Evolutionary conservation across 106 monocot genomes (phyloP), one percentile per base, ranked within the genome.

Genomic region (Phalaenopsis aphrodite): DNA sequence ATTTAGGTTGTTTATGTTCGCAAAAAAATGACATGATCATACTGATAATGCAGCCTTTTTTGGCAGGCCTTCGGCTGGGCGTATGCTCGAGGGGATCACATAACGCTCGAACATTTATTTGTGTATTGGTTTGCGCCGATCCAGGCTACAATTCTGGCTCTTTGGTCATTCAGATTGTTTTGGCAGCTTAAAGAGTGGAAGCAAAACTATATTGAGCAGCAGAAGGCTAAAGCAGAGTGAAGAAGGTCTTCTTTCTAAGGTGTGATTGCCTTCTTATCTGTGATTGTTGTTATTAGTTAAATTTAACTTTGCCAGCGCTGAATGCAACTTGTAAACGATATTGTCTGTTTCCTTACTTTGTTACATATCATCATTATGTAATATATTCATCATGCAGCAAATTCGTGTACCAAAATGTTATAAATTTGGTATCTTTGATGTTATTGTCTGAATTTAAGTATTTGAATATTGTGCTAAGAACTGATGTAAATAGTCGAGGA

Each of bases 71-170:
- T 91, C 55, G 93, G 84, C 83, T 93, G 93, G 93, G 93, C 93
- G 49, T 91, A 83, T 83, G 93, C 89, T 41, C 85, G 87, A 72
- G 93, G 93, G 9, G 89, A 93, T 86, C 88, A 93, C 56, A 84
- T 87, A 84, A 87, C 87, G 49, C 6, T 79, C 45, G 91, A 93
- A 72, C 93, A 91, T 80, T 42, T 93, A 19, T 80, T 91, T 49
- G 93, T 93, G 15, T 93, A 93, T 71, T 93, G 93, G 91, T 21
- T 93, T 37, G 93, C 89, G 18, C 93, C 93, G 21, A 39, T 93
- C 30, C 91, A 93, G 56, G 91, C 93, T 19, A 84, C 91, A 52
- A 3, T 91, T 2, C 42, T 93, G 9, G 89, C 81, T 82, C 77
- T 89, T 0, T 91, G 85, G 89, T 57, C 56, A 41, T 91, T 86